Evolutionary conservation across 345 rosid species (phyloP).

Genomic region (Cochlearia excelsa): DNA sequence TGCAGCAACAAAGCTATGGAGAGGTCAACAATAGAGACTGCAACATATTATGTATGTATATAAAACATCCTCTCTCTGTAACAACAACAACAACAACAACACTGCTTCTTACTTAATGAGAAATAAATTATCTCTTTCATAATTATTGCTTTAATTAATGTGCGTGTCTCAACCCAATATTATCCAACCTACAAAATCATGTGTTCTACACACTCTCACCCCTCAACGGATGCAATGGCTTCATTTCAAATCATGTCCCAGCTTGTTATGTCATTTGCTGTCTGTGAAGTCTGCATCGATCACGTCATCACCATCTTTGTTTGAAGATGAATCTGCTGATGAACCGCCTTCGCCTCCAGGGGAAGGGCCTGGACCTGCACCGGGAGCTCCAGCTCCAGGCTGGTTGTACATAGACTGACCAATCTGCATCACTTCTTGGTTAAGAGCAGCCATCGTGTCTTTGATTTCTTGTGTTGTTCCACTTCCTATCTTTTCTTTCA

Average conservation of each 20-base stretch:
- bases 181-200: conserved; percentile 31
- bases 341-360: conserved; percentile 62
- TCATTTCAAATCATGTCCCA: conserved; percentile 3
- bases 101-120: too few relatives aligned
- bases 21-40: too few relatives aligned
- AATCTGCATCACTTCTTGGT: conserved; percentile 93
- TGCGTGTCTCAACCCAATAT: neutral
- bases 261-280: conserved; percentile 54
- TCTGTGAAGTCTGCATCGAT: conserved; percentile 91
- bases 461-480: conserved; percentile 74
- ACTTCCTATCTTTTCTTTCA: conserved; percentile 67
- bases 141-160: too few relatives aligned
- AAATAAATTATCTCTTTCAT: too few relatives aligned
- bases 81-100: too few relatives aligned
- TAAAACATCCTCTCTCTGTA: too few relatives aligned
- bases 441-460: conserved; percentile 80
- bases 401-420: conserved; percentile 91
- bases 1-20: too few relatives aligned
- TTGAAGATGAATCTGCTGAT: conserved; percentile 39
- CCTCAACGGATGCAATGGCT: conserved; percentile 4
- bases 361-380: conserved; percentile 48
- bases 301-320: conserved; percentile 69
- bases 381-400: conserved; percentile 51
- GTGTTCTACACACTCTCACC: neutral
- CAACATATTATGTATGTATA: too few relatives aligned